Evolutionary conservation across 2,329 filamentous ascomycete genomes (phyloP).

Genomic region (Knufia petricola): DNA sequence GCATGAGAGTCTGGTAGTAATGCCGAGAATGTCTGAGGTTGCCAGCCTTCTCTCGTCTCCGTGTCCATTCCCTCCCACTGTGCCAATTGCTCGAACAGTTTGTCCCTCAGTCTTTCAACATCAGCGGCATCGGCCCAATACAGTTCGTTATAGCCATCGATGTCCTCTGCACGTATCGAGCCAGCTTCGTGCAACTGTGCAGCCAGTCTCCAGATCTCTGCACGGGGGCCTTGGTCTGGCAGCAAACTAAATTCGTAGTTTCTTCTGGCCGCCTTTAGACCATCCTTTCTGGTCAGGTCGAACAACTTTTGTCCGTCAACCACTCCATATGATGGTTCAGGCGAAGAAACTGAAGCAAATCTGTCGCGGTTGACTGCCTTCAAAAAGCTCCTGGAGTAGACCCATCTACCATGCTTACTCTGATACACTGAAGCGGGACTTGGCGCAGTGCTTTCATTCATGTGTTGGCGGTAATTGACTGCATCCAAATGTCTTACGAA

Average conservation of each 20-base stretch:
- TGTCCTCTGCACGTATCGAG: not conserved
- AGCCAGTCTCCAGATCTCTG: not conserved
- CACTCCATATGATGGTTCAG: not conserved
- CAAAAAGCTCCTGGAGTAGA: conserved; percentile 16
- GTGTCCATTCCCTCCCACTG: not conserved
- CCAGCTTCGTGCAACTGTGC: not conserved
- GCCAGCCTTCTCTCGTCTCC: not conserved
- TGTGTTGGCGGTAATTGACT: conserved; percentile 19
- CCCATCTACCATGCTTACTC: conserved; percentile 22
- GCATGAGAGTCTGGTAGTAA: not conserved
- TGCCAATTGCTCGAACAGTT: not conserved
- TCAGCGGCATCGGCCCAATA: not conserved
- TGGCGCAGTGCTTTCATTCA: conserved; percentile 14
- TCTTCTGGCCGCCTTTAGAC: not conserved
- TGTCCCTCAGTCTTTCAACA: not conserved
- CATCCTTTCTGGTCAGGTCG: not conserved
- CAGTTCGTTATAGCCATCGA: not conserved
- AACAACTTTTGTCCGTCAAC: not conserved
- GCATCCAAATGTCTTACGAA: conserved; percentile 22
- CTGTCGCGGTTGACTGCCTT: not conserved
- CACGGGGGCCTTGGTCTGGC: not conserved
- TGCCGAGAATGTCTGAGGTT: not conserved
- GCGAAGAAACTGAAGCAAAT: not conserved
- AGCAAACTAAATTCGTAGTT: not conserved
- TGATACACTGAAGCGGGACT: conserved; percentile 18